Evolutionary conservation across 163 green algal species (phyloP).

Genomic region (Picocystis sp.): DNA sequence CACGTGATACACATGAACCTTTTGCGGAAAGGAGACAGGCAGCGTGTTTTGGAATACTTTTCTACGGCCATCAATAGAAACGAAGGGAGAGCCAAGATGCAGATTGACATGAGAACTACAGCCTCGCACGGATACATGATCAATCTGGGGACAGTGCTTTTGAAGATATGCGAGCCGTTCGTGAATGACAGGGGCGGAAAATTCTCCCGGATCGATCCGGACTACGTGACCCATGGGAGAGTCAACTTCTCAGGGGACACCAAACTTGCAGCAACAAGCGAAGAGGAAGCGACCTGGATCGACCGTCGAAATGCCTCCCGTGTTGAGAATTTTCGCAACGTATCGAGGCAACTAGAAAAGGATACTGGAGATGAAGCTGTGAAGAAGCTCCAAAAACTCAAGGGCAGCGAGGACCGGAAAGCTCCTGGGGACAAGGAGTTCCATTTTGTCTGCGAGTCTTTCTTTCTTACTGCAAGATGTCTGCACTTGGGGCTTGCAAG

Average conservation of each 20-base stretch:
- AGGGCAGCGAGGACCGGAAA: too few species aligned
- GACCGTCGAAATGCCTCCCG: neutral
- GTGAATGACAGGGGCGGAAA: slow-evolving; percentile 47
- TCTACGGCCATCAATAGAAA: slow-evolving; percentile 52
- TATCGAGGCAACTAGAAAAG: too few species aligned
- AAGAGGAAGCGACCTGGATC: slow-evolving; percentile 33
- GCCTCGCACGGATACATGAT: slow-evolving; percentile 64
- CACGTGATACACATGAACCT: slow-evolving; percentile 18
- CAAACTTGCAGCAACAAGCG: slow-evolving; percentile 23
- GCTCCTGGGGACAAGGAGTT: slow-evolving; percentile 14
- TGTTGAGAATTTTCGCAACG: too few species aligned
- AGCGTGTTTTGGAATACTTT: slow-evolving; percentile 60
- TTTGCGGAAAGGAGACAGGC: slow-evolving; percentile 40
- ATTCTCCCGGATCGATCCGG: slow-evolving; percentile 42
- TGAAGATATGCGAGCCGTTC: slow-evolving; percentile 79
- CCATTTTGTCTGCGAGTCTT: slow-evolving; percentile 75
- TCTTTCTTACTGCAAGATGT: slow-evolving; percentile 56
- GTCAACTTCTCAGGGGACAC: slow-evolving; percentile 14
- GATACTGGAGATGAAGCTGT: too few species aligned
- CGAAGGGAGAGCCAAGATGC: slow-evolving; percentile 59
- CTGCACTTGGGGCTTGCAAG: slow-evolving; percentile 40
- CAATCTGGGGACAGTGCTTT: slow-evolving; percentile 63
- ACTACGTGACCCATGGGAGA: slow-evolving; percentile 14
- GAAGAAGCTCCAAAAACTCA: too few species aligned
- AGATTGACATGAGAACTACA: slow-evolving; percentile 23